Evolutionary conservation across 306 rosid genomes (phyloP).

Genomic region (Rubus idaeus): DNA sequence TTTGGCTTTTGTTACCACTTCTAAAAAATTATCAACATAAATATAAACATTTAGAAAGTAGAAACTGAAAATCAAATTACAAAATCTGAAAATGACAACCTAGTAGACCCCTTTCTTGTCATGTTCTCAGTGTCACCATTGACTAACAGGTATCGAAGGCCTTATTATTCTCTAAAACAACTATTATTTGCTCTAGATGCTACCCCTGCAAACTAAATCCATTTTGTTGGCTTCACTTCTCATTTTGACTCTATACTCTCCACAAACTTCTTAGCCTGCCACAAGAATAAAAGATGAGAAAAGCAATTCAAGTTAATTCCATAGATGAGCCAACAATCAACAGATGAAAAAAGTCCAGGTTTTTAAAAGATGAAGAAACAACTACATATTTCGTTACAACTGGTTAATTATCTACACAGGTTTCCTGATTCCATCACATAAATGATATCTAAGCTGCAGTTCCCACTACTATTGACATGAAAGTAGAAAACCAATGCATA

Average conservation of each 20-base stretch:
- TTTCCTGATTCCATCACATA: not conserved
- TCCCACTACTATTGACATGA: not conserved
- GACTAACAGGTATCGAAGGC: not conserved
- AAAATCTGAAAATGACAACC: too few species aligned
- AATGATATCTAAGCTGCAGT: not conserved
- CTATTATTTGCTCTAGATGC: conserved; percentile 21
- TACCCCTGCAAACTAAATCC: conserved; percentile 18
- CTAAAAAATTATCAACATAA: too few species aligned
- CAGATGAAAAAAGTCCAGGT: not conserved
- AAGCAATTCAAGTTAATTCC: not conserved
- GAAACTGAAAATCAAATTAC: too few species aligned
- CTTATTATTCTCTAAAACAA: conserved; percentile 38
- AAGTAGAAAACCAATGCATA: not conserved
- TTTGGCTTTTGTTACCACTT: too few species aligned
- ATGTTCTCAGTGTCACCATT: too few species aligned
- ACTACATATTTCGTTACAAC: too few species aligned
- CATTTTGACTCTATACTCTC: conserved; percentile 60
- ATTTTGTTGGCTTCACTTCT: conserved; percentile 6
- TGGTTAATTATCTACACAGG: not conserved
- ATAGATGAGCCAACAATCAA: not conserved
- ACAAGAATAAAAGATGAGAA: conserved; percentile 17
- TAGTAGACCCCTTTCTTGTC: too few species aligned
- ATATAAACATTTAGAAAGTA: too few species aligned
- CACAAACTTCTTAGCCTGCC: conserved; percentile 72
- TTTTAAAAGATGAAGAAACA: not conserved